Conservation (phyloP, 306 rosid genomes). For the Ormosia semicastrata region DNA sequence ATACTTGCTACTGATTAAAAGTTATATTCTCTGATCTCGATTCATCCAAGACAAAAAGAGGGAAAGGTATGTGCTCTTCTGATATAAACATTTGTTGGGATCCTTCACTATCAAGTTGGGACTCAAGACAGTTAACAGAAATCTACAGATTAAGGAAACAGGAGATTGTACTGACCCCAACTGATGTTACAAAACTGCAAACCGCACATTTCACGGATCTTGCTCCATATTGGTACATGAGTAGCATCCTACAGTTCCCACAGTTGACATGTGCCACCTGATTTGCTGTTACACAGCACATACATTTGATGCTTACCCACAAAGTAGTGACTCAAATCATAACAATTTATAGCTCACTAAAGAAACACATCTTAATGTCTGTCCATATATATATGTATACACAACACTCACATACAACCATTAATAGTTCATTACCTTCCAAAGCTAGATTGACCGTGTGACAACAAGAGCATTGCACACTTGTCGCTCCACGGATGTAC, state of each 20-base stretch:
- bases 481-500: slow-evolving; percentile 93
- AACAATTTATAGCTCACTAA: background rate
- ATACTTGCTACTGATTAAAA: background rate
- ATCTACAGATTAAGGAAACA: background rate
- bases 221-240: slow-evolving; percentile 91
- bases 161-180: slow-evolving; percentile 65
- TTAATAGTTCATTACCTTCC: slow-evolving; percentile 57
- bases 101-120: background rate
- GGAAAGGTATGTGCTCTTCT: background rate
- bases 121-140: background rate
- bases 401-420: background rate
- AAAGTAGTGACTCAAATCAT: background rate
- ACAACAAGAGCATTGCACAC: slow-evolving; percentile 91
- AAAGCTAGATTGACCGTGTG: slow-evolving; percentile 87
- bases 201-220: slow-evolving; percentile 87
- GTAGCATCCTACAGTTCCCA: slow-evolving; percentile 85
- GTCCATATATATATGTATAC: background rate
- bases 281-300: slow-evolving; percentile 61
- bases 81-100: background rate
- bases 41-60: background rate
- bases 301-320: slow-evolving; percentile 12
- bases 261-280: slow-evolving; percentile 94
- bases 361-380: background rate
- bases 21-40: background rate
- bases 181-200: slow-evolving; percentile 85